Base-by-base conservation (phyloP, 352 stramenopile species). In the Phytophthora foliorum region DNA sequence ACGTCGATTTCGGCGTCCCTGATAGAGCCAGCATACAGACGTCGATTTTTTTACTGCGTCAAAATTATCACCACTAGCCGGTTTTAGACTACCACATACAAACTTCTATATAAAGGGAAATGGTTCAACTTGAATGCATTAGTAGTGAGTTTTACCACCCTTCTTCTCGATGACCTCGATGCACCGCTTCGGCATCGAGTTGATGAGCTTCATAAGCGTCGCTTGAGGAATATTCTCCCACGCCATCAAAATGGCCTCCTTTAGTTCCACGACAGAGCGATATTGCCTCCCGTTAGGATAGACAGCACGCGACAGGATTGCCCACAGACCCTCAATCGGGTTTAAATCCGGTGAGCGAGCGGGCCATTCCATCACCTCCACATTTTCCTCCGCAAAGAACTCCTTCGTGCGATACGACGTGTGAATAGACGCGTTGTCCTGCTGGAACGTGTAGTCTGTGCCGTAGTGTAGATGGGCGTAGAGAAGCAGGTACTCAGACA, bases 341-440 rank as follows among this genome's bases (percentile, higher is more conserved):
- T 76, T 80, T 3, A 77, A 51, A 32, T 75, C 63, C 1, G 63
- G 67, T 0, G 60, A 73, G 10, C 32, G 11, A 0, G 73, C 46
- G 5, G 68, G 59, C 68, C 73, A 77, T n/a, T 75, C 59, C 27
- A 79, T 21, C 14, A 75, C 25, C 13, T 34, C 2, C 14, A 76
- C 32, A 0, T 39, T 22, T 19, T 67, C 42, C 34, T 80, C 62
- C 3, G n/a, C 3, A 27, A 80, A 68, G 31, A 74, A 76, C 3
- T 19, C 48, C 44, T 39, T 66, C 6, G 65, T 74, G 7, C 16
- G 1, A 1, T 52, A 34, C 6, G 73, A 74, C 0, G 16, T 32
- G 38, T 80, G 50, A 34, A 76, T 75, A 11, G 16, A 48, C 3
- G 68, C 68, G n/a, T 67, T 69, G 31, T 81, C 72, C 19, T 78